These are phyloP conservation scores for Beauveria caledonica DNA, from an alignment of 2,329 filamentous ascomycete genomes.

Conservation along the genomic window DNA sequence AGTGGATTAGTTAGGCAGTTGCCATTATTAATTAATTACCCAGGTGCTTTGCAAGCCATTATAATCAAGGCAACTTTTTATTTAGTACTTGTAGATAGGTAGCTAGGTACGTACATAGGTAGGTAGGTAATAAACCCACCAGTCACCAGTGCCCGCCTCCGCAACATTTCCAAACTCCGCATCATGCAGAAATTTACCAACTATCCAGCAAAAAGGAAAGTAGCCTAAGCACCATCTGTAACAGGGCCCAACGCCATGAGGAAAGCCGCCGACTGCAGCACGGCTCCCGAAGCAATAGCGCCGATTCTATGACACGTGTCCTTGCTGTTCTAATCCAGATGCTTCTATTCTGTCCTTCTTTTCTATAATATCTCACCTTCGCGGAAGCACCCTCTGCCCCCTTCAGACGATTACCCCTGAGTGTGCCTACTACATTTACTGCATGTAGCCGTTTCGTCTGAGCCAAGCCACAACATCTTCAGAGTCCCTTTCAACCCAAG, in stretches of 20 bases:
- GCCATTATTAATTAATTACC: too few relatives aligned
- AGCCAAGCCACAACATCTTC: constrained; percentile 61
- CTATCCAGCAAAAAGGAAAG: neutral
- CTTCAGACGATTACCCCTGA: neutral
- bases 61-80: too few relatives aligned
- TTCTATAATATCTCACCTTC: neutral
- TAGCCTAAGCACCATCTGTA: neutral
- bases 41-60: too few relatives aligned
- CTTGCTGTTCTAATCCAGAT: neutral
- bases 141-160: neutral
- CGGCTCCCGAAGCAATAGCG: neutral
- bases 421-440: constrained; percentile 10
- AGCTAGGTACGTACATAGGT: too few relatives aligned
- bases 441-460: constrained; percentile 20
- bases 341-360: neutral
- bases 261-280: neutral
- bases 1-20: too few relatives aligned
- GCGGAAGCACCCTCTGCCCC: neutral
- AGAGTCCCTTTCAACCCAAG: constrained; percentile 70
- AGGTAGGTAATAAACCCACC: too few relatives aligned
- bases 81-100: too few relatives aligned
- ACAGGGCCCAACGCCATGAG: neutral
- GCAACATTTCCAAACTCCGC: neutral
- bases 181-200: neutral
- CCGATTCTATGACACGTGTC: neutral